These are phyloP conservation scores for Ochromonas danica DNA, from an alignment of 108 stramenopile species.

Conservation along the genomic window DNA sequence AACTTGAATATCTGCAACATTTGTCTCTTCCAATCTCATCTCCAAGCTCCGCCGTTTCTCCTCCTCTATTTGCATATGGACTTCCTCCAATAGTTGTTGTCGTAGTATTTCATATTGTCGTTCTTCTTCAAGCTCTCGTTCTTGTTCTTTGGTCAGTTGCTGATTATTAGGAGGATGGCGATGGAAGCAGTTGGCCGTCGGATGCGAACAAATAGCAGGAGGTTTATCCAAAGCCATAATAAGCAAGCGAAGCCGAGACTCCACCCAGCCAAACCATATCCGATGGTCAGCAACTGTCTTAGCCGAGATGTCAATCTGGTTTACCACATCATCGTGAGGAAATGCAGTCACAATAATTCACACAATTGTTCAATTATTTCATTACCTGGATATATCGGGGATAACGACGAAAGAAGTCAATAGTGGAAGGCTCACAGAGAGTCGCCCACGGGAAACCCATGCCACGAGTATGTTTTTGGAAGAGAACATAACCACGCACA, in stretches of 20 bases:
- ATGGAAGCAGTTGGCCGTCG: conserved; percentile 31
- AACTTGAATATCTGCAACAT: no score
- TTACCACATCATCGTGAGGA: no score
- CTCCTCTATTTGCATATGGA: no score
- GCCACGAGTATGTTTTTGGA: background rate
- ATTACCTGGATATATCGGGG: conserved; percentile 28
- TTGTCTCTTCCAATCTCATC: no score
- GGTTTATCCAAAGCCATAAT: conserved; percentile 12
- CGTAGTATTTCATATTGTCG: no score
- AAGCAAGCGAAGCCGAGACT: conserved; percentile 10
- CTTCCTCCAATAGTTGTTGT: no score
- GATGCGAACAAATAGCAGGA: background rate
- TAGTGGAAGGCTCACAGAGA: conserved; percentile 11
- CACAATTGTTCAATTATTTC: background rate
- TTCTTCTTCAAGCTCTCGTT: no score
- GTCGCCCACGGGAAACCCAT: conserved; percentile 10
- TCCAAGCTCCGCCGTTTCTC: no score
- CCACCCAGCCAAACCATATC: conserved; percentile 31
- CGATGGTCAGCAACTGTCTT: conserved; percentile 24
- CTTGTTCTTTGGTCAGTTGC: no score
- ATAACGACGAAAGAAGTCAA: conserved; percentile 13
- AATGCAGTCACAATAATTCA: background rate
- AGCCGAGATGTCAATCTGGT: conserved; percentile 27
- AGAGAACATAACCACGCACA: background rate
- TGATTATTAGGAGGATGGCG: background rate